phyloP scores from a whole-genome alignment of 345 rosid genomes.

The Hypericum androsaemum region DNA sequence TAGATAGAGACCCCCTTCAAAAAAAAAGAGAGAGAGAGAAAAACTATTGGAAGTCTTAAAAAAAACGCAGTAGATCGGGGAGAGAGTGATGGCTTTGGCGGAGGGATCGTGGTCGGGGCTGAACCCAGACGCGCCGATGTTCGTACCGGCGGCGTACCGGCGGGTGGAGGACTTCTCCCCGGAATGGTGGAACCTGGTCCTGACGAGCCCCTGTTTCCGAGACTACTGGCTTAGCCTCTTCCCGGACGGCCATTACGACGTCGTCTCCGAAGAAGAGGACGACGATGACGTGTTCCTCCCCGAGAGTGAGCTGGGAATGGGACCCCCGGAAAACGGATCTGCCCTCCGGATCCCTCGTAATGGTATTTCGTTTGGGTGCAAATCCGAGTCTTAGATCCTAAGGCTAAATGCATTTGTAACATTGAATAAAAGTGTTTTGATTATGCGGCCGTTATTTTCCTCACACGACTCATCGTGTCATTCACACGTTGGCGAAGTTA shows the following conservation, averaged over 20 bases:
- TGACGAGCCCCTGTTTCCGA: slow-evolving; percentile 28
- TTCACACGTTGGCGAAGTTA: too few relatives aligned
- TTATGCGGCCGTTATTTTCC: too few relatives aligned
- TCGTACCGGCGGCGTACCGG: slow-evolving; percentile 27
- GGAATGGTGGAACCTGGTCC: slow-evolving; percentile 42
- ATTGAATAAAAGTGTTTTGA: too few relatives aligned
- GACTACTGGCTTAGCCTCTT: slow-evolving; percentile 32
- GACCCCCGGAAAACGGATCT: slow-evolving; percentile 6
- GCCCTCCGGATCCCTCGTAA: not conserved
- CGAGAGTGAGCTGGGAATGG: slow-evolving; percentile 11
- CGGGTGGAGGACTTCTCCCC: slow-evolving; percentile 46
- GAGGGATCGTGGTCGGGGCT: slow-evolving; percentile 22
- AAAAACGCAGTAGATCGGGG: not conserved
- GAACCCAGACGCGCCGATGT: slow-evolving; percentile 39
- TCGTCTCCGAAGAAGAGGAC: not conserved
- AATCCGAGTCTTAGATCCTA: too few relatives aligned
- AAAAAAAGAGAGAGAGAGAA: too few relatives aligned
- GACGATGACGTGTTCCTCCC: slow-evolving; percentile 5
- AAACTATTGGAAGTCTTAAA: too few relatives aligned
- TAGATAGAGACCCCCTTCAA: too few relatives aligned
- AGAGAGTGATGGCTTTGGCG: slow-evolving; percentile 21
- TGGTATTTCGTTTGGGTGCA: too few relatives aligned
- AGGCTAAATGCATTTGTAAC: too few relatives aligned
- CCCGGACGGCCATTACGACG: slow-evolving; percentile 10
- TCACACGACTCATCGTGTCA: too few relatives aligned